These are phyloP conservation scores for Pseudogymnoascus sp. DNA, from an alignment of 2,329 filamentous ascomycete species.

Conservation along the genomic window DNA sequence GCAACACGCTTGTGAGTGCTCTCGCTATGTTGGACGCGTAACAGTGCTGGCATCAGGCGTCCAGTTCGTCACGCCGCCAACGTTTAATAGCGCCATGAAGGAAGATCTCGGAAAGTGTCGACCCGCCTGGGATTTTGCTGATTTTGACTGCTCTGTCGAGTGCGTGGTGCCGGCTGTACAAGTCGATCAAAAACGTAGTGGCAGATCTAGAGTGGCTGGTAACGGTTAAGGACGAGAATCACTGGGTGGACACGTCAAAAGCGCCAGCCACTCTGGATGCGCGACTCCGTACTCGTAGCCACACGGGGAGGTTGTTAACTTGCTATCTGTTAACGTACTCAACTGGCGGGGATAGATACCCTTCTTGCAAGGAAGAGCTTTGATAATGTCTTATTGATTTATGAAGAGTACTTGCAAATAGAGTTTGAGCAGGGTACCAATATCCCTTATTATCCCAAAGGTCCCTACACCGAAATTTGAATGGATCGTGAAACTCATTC, in stretches of 20 bases:
- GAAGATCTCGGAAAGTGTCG: slow-evolving; percentile 15
- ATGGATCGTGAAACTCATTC: background rate
- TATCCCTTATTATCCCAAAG: background rate
- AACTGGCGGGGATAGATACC: slow-evolving; percentile 10
- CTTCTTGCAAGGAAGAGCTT: background rate
- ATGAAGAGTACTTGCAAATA: background rate
- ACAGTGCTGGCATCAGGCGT: slow-evolving; percentile 11
- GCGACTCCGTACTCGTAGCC: slow-evolving; percentile 23
- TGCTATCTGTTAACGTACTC: slow-evolving; percentile 19
- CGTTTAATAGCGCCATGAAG: slow-evolving; percentile 20
- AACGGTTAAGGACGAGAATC: slow-evolving; percentile 24
- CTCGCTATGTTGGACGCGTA: background rate
- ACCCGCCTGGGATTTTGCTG: slow-evolving; percentile 17
- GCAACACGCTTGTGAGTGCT: slow-evolving; percentile 24
- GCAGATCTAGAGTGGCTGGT: slow-evolving; percentile 24
- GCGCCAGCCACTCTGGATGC: slow-evolving; percentile 24
- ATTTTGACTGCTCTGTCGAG: slow-evolving; percentile 27
- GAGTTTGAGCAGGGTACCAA: slow-evolving; percentile 2
- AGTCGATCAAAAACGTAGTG: slow-evolving; percentile 19
- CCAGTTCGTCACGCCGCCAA: slow-evolving; percentile 21
- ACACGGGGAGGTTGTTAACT: slow-evolving; percentile 23
- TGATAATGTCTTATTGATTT: background rate
- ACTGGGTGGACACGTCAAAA: slow-evolving; percentile 25
- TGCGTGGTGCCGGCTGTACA: slow-evolving; percentile 21
- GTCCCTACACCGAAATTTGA: background rate